phyloP scores from a whole-genome alignment of 2,329 filamentous ascomycete species.

The Stagonosporopsis chrysanthemi region DNA sequence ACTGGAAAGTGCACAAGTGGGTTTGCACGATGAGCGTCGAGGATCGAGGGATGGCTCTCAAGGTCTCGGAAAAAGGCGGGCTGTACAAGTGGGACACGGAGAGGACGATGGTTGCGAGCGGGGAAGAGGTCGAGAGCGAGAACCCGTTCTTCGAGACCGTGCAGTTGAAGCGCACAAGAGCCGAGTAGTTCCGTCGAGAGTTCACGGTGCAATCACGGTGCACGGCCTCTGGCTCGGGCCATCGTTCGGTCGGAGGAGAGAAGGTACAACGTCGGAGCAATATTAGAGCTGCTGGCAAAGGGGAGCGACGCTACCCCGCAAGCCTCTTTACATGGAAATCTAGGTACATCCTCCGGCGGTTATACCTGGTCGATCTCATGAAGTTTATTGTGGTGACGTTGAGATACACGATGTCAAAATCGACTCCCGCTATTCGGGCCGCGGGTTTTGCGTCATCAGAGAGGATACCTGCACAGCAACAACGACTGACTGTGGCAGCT shows the following conservation, averaged over 20 bases:
- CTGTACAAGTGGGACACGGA: constrained; percentile 31
- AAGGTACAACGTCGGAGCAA: neutral
- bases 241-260: neutral
- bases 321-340: neutral
- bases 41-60: constrained; percentile 31
- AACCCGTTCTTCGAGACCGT: constrained; percentile 28
- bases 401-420: constrained; percentile 9
- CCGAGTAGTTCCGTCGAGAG: neutral
- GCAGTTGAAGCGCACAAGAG: constrained; percentile 4
- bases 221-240: neutral
- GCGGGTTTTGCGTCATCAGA: constrained; percentile 3
- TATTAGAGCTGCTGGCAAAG: neutral
- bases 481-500: neutral
- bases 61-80: constrained; percentile 30
- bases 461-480: neutral
- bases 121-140: constrained; percentile 22
- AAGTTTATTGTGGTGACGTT: neutral
- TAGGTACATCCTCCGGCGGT: neutral
- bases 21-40: constrained; percentile 32
- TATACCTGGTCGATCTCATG: neutral
- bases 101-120: constrained; percentile 21
- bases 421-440: constrained; percentile 8
- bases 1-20: constrained; percentile 35
- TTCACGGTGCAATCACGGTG: neutral
- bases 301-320: constrained; percentile 2